phyloP scores from a whole-genome alignment of 2,329 filamentous ascomycete species.

The Periconia macrospinosa region DNA sequence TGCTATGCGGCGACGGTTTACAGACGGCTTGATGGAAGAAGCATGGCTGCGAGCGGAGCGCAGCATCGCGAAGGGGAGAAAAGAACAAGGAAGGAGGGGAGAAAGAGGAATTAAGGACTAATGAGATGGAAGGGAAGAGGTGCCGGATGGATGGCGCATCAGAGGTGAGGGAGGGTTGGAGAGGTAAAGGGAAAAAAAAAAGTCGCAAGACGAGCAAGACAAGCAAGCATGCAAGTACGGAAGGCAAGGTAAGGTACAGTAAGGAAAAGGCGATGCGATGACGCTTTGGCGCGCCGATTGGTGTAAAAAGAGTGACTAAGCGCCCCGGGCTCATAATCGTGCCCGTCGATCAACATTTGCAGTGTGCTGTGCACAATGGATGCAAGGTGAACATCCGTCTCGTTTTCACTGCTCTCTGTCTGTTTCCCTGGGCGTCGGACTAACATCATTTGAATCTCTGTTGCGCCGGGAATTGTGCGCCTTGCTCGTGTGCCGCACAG shows the following conservation, averaged over 20 bases:
- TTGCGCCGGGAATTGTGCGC: background rate
- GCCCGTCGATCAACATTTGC: background rate
- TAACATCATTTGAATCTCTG: background rate
- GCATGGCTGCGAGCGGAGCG: constrained; percentile 35
- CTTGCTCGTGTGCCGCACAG: background rate
- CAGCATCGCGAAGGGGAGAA: constrained; percentile 33
- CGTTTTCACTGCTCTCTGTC: background rate
- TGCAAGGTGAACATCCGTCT: background rate
- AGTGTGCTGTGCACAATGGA: background rate
- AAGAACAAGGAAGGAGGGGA: constrained; percentile 2
- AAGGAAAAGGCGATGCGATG: constrained; percentile 2
- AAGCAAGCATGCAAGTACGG: too few relatives aligned
- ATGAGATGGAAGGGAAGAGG: constrained; percentile 6
- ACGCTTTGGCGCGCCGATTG: constrained; percentile 3
- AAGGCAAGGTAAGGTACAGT: too few relatives aligned
- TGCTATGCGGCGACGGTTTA: constrained; percentile 9
- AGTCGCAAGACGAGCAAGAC: constrained; percentile 10
- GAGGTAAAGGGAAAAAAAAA: too few relatives aligned
- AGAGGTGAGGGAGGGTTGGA: too few relatives aligned
- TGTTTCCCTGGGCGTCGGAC: too few relatives aligned
- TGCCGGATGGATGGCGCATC: constrained; percentile 1
- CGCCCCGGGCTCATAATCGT: background rate
- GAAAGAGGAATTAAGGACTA: constrained; percentile 7
- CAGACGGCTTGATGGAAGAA: constrained; percentile 10
- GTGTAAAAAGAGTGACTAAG: background rate